Evolutionary conservation across 495 filamentous ascomycete species (phyloP), one percentile per base, ranked within the genome.

Genomic region (Cercophora samala): DNA sequence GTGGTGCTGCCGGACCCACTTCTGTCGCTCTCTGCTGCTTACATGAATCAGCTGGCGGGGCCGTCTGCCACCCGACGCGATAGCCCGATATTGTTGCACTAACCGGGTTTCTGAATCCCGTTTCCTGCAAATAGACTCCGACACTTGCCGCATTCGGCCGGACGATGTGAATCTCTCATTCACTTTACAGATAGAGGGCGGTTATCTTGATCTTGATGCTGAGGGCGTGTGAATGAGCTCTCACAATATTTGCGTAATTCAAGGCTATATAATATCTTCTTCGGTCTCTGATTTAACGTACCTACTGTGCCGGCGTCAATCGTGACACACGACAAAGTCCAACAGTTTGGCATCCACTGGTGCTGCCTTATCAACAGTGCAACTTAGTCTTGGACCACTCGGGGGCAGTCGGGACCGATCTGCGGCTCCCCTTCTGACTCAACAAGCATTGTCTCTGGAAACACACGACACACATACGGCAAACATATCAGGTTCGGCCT

Each of bases 1-100:
- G 66, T 53, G 63, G 23, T 61, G 29, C 60, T 46, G n/a, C 61
- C 29, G 32, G 54, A 56, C 53, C n/a, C 53, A 56, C n/a, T 18
- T 18, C n/a, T 0, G n/a, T 19, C 19, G n/a, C 60, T 22, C 5
- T 37, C 26, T 29, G 8, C 26, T 29, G 26, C 26, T 29, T 29
- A 17, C 60, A 37, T 32, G n/a, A 62, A 62, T 37, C 53, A 56
- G 53, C 22, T 56, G 53, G 53, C n/a, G 53, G 53, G 53, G n/a
- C 53, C 37, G 37, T 11, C 2, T 46, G 3, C 37, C 8, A 46
- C 9, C 37, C 37, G 37, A 46, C 37, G 37, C 37, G 37, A 46
- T 46, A 46, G 37, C 1, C 37, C 13, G 13, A 46, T 46, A 46
- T 46, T 13, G 37, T 46, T 46, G 37, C 37, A 46, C 37, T 46